Evolutionary conservation across 2,329 filamentous ascomycete species (phyloP).

Genomic region (Fusarium tuaranense): DNA sequence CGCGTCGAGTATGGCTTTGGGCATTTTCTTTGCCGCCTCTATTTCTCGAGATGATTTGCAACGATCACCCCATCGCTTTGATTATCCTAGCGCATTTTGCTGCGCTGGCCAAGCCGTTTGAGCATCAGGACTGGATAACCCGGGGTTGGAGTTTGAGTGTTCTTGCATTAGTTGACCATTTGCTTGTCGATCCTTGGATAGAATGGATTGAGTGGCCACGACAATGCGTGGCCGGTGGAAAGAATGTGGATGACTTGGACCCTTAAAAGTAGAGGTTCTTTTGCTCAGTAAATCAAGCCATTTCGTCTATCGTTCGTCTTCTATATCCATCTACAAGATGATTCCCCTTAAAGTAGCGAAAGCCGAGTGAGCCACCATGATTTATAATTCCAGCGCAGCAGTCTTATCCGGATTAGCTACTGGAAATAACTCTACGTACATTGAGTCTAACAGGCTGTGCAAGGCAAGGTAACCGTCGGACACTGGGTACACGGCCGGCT

Average conservation of each 20-base stretch:
- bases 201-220: neutral
- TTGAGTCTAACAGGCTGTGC: neutral
- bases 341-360: neutral
- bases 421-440: too few species aligned
- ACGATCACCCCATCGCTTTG: slow-evolving; percentile 19
- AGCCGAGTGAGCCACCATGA: neutral
- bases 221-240: neutral
- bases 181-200: neutral
- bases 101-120: slow-evolving; percentile 18
- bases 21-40: slow-evolving; percentile 12
- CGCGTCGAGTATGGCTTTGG: slow-evolving; percentile 24
- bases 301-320: neutral
- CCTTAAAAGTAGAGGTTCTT: neutral
- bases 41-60: slow-evolving; percentile 18
- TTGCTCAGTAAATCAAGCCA: neutral
- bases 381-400: too few species aligned
- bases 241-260: neutral
- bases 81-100: slow-evolving; percentile 24
- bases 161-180: neutral
- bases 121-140: slow-evolving; percentile 18
- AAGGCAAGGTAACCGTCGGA: neutral
- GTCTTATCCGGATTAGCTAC: too few species aligned
- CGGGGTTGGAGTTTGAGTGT: slow-evolving; percentile 15
- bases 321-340: neutral
- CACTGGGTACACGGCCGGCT: neutral